Evolutionary conservation across 2,329 filamentous ascomycete species (phyloP).

Genomic region (Phyllosticta paracitricarpa): DNA sequence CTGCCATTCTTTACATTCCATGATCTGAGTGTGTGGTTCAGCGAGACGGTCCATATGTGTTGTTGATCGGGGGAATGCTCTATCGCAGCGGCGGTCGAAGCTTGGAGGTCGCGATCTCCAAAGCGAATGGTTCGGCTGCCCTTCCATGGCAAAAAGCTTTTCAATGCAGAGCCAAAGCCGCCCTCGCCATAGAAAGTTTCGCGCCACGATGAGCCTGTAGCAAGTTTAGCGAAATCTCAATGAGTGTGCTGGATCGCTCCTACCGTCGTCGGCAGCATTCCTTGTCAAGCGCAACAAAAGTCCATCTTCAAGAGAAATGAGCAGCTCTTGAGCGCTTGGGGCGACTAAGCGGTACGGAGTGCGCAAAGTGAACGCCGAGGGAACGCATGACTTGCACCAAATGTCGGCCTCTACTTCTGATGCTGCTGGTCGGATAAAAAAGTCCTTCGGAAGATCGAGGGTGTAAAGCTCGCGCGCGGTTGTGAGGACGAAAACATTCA

Average conservation of each 20-base stretch:
- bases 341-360: slow-evolving; percentile 73
- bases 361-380: slow-evolving; percentile 67
- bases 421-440: slow-evolving; percentile 61
- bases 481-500: slow-evolving; percentile 73
- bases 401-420: slow-evolving; percentile 66
- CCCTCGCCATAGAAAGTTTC: slow-evolving; percentile 66
- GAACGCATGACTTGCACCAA: slow-evolving; percentile 63
- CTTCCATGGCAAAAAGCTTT: slow-evolving; percentile 46
- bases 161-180: slow-evolving; percentile 57
- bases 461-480: slow-evolving; percentile 72
- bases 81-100: slow-evolving; percentile 56
- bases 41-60: slow-evolving; percentile 66
- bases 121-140: slow-evolving; percentile 54
- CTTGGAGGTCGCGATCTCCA: slow-evolving; percentile 51
- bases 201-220: slow-evolving; percentile 52
- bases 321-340: slow-evolving; percentile 59
- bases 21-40: slow-evolving; percentile 80
- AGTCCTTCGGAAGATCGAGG: slow-evolving; percentile 70
- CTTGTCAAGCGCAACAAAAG: slow-evolving; percentile 54
- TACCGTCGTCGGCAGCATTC: slow-evolving; percentile 20
- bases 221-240: slow-evolving; percentile 18
- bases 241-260: background rate
- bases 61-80: slow-evolving; percentile 36
- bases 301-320: slow-evolving; percentile 74
- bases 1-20: slow-evolving; percentile 83